A percentile compares a stretch with the other conserved stretches of the same genome.
phyloP scores from a whole-genome alignment of 768 basidiomycete species.

The Austroboletus eburneus region DNA sequence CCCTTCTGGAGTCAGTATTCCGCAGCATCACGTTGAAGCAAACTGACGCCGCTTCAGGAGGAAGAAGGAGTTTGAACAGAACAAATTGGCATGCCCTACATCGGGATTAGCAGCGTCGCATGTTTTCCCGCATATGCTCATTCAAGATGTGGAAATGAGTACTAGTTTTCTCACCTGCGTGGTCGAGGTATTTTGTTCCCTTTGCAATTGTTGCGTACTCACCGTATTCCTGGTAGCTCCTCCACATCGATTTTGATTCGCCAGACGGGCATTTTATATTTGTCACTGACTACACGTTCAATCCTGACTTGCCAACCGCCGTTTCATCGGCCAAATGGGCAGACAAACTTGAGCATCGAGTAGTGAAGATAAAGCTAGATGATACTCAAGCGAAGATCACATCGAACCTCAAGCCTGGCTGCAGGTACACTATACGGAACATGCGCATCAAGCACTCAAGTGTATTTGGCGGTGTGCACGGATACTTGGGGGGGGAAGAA shows the following conservation, averaged over 20 bases:
- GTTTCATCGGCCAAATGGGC: constrained; percentile 35
- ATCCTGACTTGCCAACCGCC: constrained; percentile 38
- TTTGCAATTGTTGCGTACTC: not conserved
- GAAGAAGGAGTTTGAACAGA: constrained; percentile 39
- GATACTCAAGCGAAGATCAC: constrained; percentile 43
- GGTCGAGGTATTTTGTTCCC: constrained; percentile 45
- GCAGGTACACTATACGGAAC: constrained; percentile 46
- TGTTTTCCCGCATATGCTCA: constrained; percentile 41
- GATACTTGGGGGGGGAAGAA: constrained; percentile 28
- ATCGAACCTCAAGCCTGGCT: constrained; percentile 36
- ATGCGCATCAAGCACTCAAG: constrained; percentile 39
- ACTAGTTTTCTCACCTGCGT: constrained; percentile 49
- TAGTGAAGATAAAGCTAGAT: constrained; percentile 50
- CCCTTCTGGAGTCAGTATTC: constrained; percentile 47
- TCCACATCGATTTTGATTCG: constrained; percentile 37
- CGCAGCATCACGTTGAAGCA: not conserved
- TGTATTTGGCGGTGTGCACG: constrained; percentile 13
- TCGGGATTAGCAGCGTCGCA: constrained; percentile 24
- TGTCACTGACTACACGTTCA: constrained; percentile 63
- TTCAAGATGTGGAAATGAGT: constrained; percentile 43
- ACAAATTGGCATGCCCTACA: constrained; percentile 9
- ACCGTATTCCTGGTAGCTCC: constrained; percentile 35
- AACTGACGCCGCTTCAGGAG: constrained; percentile 37
- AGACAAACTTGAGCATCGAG: constrained; percentile 42
- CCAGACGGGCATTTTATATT: constrained; percentile 40